A percentile compares a stretch with the other conserved stretches of the same genome.
Evolutionary conservation across 148 eudicot genomes (phyloP).

Genomic region (Camellia granthamiana): DNA sequence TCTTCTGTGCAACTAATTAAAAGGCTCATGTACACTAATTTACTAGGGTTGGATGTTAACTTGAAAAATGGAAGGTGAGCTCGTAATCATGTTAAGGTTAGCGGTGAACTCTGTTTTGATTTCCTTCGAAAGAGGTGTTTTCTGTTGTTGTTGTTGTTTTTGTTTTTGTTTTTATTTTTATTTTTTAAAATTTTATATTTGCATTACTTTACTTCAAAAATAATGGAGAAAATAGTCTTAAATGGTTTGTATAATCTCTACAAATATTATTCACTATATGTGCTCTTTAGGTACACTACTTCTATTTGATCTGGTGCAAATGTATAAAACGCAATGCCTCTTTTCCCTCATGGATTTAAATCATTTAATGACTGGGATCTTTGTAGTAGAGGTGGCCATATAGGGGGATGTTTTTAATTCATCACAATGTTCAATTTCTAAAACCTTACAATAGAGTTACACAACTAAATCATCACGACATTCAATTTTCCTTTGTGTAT

Average conservation of each 20-base stretch:
- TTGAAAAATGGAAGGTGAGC: slow-evolving; percentile 83
- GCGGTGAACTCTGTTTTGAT: neutral
- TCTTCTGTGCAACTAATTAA: slow-evolving; percentile 67
- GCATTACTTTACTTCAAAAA: neutral
- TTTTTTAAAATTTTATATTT: neutral
- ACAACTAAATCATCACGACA: neutral
- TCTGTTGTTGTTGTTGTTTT: no score
- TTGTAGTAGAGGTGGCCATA: neutral
- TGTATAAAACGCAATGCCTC: neutral
- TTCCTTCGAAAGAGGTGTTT: neutral
- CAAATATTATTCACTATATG: neutral
- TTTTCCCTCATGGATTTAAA: neutral
- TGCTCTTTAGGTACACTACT: neutral
- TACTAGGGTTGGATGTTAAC: slow-evolving; percentile 80
- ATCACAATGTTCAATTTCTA: neutral
- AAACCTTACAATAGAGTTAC: neutral
- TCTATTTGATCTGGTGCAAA: neutral
- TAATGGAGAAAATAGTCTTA: neutral
- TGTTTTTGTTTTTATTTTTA: no score
- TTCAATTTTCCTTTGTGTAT: neutral
- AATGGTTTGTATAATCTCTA: neutral
- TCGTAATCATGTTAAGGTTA: neutral
- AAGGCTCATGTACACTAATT: slow-evolving; percentile 70
- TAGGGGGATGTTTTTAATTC: neutral
- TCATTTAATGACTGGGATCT: neutral